Conservation (phyloP, 345 rosid genomes). For the Sisymbrium irio region DNA sequence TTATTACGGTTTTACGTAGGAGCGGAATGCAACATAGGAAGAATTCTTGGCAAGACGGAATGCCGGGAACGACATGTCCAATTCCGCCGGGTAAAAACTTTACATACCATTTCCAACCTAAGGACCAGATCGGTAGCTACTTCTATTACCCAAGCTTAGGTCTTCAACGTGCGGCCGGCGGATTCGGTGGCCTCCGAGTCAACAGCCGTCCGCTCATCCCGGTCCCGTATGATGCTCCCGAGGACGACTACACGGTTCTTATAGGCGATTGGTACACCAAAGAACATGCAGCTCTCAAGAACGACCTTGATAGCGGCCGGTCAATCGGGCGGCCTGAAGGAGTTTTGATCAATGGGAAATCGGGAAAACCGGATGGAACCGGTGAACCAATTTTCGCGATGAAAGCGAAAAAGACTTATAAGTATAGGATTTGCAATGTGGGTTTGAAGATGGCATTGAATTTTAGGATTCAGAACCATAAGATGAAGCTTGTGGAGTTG, state of each 20-base stretch:
- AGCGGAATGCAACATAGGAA: conserved; percentile 81
- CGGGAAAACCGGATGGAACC: conserved; percentile 32
- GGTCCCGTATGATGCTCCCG: conserved; percentile 68
- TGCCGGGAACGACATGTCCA: conserved; percentile 77
- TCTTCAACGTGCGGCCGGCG: conserved; percentile 85
- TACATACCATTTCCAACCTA: conserved; percentile 70
- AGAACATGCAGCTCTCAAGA: conserved; percentile 41
- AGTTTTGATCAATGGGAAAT: conserved; percentile 50
- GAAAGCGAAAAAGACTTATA: conserved; percentile 62
- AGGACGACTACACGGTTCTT: conserved; percentile 65
- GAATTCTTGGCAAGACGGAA: conserved; percentile 84
- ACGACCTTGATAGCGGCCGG: conserved; percentile 43
- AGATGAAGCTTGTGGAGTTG: conserved; percentile 66
- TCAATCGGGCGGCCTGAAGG: conserved; percentile 45
- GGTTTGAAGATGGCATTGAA: conserved; percentile 65
- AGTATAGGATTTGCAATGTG: conserved; percentile 75
- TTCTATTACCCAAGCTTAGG: conserved; percentile 82
- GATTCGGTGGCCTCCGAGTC: conserved; percentile 66
- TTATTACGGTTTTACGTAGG: conserved; percentile 36
- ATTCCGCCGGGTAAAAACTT: conserved; percentile 77
- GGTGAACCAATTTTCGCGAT: conserved; percentile 45
- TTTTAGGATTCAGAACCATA: conserved; percentile 83
- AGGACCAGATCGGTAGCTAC: conserved; percentile 85
- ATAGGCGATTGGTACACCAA: conserved; percentile 76
- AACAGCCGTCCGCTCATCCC: conserved; percentile 74